Evolutionary conservation across 768 basidiomycete genomes (phyloP), one percentile per base, ranked within the genome.

Genomic region (Butyriboletus loyo): DNA sequence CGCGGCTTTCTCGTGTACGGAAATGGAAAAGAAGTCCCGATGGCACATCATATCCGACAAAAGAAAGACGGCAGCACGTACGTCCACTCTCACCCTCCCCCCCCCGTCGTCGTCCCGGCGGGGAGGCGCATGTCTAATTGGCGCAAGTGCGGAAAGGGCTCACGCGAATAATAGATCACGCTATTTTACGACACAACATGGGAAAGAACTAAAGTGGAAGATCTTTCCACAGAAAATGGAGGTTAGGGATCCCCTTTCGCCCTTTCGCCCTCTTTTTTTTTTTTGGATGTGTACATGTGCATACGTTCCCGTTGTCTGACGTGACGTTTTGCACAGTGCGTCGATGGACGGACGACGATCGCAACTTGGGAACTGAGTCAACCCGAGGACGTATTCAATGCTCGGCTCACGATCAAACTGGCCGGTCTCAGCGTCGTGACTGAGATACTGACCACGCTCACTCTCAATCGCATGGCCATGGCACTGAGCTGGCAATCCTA

Each of bases 181-280:
- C 46, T 90, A 89, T 67, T 92, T 91, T 66, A 79, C 77, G 42
- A 79, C 83, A 10, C 85, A 83, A 60, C 83, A 79, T 59, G 85
- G 86, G 36, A 81, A 73, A 54, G 81, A 86, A 45, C 84, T 81
- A 69, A 92, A 89, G 67, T 92, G 90, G 90, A 84, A 79, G 66
- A 75, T 86, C 46, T 65, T 72, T 13, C 70, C 77, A 31, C 75
- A 81, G 55, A 75, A 80, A 49, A 83, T 89, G 80, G 88, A 90
- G 83, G 88, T 88, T 88, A 51, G 32, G 39, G 11, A 4, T 7
- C n/a, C n/a, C n/a, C n/a, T n/a, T n/a, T n/a, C n/a, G n/a, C n/a
- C n/a, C n/a, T 7, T 8, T 27, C 27, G 27, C 1, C 10, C 3
- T n/a, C 3, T 36, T 31, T 13, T 10, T 32, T n/a, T 14, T 17